phyloP scores from a whole-genome alignment of 164 flowering plant genomes.

The Vitis cinerea region DNA sequence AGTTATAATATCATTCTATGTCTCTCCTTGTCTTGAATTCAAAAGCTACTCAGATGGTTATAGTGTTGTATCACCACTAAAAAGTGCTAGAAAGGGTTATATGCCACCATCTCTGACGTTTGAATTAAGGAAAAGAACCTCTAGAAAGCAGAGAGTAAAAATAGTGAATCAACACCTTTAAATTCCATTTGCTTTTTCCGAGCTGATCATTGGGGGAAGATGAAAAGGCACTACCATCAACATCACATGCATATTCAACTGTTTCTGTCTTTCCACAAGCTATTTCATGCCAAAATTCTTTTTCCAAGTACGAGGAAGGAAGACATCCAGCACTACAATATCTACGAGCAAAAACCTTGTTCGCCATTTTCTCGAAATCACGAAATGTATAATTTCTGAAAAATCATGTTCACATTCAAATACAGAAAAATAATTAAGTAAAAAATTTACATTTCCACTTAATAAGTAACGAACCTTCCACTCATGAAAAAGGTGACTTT shows the following conservation, averaged over 20 bases:
- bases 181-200: slow-evolving; percentile 97
- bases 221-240: slow-evolving; percentile 99
- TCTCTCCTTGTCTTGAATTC: no score
- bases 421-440: slow-evolving; percentile 8
- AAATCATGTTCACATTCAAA: slow-evolving; percentile 28
- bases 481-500: slow-evolving; percentile 93
- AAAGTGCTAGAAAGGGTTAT: no score
- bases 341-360: slow-evolving; percentile 93
- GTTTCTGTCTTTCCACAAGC: slow-evolving; percentile 84
- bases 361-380: slow-evolving; percentile 98
- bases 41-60: no score
- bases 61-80: no score
- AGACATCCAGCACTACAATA: slow-evolving; percentile 86
- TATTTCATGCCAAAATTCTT: slow-evolving; percentile 98
- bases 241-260: slow-evolving; percentile 99
- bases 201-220: slow-evolving; percentile 78
- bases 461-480: slow-evolving; percentile 59
- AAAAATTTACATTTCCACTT: neutral
- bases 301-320: slow-evolving; percentile 82
- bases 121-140: neutral
- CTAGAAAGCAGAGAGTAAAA: slow-evolving; percentile 7
- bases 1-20: no score
- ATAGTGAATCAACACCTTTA: slow-evolving; percentile 60
- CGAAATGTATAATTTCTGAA: slow-evolving; percentile 92
- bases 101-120: neutral